Base-by-base conservation (phyloP, 2,329 filamentous ascomycete species). In the Colletotrichum sp. region DNA sequence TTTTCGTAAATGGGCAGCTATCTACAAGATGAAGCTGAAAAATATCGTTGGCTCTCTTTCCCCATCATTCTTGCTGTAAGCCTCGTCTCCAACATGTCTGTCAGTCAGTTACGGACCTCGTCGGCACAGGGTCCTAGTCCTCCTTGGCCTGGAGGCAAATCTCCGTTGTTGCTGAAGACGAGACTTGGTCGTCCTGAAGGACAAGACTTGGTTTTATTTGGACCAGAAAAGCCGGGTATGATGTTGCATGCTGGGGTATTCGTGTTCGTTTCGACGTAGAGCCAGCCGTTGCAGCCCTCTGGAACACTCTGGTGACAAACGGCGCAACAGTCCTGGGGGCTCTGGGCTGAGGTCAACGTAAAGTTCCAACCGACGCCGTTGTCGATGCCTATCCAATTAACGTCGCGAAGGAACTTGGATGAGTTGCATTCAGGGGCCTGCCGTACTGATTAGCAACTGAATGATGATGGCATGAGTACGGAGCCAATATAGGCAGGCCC, bases 251-350 rank as follows among this genome's bases (percentile, higher is more conserved):
- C 28, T 4, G 77, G 78, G 2, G 63, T 73, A 5, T 63, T 59
- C 12, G 30, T 65, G 28, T 65, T 66, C 3, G 26, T 28, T 4
- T 66, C 52, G 57, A 77, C 65, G 49, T 71, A 79, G 8, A 79
- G 30, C 78, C 78, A 79, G 13, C 73, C 78, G 32, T 79, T 79
- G 57, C 78, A 79, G 13, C 65, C 76, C 30, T 77, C 69, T 6
- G 28, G 34, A 24, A 71, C 65, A 34, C n/a, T 67, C 34, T 68
- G 59, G 57, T 78, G 44, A 52, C 78, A 79, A 39, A 72, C 67
- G 26, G 26, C 26, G 62, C 78, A 79, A 67, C 78, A 79, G 24
- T 76, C 63, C 21, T 65, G 52, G 10, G 77, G 75, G 49, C 63
- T 68, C 9, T 67, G 57, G n/a, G 74, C 75, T 21, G 57, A 26